Conservation (phyloP, 1,284 basidiomycete genomes). For the Ceratobasidium sp. region DNA sequence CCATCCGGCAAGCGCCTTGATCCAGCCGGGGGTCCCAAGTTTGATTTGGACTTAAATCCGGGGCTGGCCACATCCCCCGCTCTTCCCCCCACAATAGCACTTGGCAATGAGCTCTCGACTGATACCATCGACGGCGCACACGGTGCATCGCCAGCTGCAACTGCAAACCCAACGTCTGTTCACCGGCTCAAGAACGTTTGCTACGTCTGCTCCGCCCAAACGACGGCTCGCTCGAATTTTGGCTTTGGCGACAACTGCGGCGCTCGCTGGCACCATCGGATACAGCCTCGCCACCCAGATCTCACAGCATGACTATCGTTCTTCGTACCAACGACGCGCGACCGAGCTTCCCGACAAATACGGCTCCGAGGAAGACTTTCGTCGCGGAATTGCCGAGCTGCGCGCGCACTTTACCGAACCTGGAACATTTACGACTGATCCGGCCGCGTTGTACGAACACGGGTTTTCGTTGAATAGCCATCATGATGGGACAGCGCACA, state of each 20-base stretch:
- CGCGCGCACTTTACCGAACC: constrained; percentile 36
- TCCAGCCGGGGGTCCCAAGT: neutral
- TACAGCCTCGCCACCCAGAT: constrained; percentile 33
- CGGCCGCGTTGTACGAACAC: constrained; percentile 45
- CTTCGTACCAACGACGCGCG: constrained; percentile 27
- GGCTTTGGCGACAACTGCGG: constrained; percentile 25
- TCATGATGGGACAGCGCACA: constrained; percentile 59
- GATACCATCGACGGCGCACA: neutral
- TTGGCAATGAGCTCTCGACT: constrained; percentile 28
- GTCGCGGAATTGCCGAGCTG: constrained; percentile 45
- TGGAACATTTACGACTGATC: constrained; percentile 45
- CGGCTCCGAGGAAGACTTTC: constrained; percentile 48
- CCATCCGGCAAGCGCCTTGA: constrained; percentile 33
- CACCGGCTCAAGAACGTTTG: constrained; percentile 11
- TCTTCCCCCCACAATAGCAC: constrained; percentile 6
- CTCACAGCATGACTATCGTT: constrained; percentile 24
- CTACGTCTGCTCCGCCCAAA: constrained; percentile 31
- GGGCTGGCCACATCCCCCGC: constrained; percentile 25
- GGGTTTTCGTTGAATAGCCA: constrained; percentile 48
- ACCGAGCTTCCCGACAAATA: constrained; percentile 44
- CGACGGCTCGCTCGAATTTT: constrained; percentile 39
- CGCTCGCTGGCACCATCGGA: constrained; percentile 35
- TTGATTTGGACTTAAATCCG: constrained; percentile 26
- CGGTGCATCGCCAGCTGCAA: constrained; percentile 23
- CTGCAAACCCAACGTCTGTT: constrained; percentile 9